phyloP scores from a whole-genome alignment of 345 rosid species.

The Bruguiera sexangula region DNA sequence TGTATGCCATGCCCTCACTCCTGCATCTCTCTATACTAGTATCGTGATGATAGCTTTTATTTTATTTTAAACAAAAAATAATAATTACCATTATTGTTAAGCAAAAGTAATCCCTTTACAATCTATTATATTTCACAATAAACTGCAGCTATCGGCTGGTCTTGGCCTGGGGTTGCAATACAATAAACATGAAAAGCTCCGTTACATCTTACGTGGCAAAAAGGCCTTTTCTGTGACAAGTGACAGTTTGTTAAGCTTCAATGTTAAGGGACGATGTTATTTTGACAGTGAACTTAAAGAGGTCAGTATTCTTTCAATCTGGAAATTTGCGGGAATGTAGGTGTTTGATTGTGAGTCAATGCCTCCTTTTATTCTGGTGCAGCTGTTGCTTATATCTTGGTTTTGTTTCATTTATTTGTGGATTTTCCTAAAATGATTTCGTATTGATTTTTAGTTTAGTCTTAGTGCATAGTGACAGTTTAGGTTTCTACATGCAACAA shows the following conservation, averaged over 20 bases:
- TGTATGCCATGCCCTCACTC: constrained; percentile 32
- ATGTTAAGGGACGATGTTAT: constrained; percentile 66
- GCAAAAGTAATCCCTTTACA: too few species aligned
- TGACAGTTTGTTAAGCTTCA: constrained; percentile 50
- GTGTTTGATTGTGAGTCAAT: background rate
- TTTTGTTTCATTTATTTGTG: background rate
- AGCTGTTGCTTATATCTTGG: too few species aligned
- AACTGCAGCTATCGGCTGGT: constrained; percentile 51
- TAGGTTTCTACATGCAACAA: background rate
- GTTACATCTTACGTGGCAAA: constrained; percentile 63
- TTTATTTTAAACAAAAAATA: too few species aligned
- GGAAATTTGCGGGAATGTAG: background rate
- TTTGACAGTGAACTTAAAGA: constrained; percentile 68
- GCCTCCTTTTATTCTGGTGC: too few species aligned
- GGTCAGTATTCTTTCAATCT: constrained; percentile 34
- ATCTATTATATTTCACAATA: background rate
- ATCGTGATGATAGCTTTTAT: too few species aligned
- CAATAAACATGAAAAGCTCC: constrained; percentile 63
- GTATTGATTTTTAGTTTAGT: background rate
- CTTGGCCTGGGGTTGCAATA: constrained; percentile 69
- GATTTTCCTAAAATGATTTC: background rate
- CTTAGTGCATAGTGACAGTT: too few species aligned
- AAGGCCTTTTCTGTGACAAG: constrained; percentile 61
- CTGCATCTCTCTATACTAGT: background rate
- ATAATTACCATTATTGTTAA: too few species aligned